Evolutionary conservation across 306 rosid genomes (phyloP), one percentile per base, ranked within the genome.

Genomic region (Rosa persica): DNA sequence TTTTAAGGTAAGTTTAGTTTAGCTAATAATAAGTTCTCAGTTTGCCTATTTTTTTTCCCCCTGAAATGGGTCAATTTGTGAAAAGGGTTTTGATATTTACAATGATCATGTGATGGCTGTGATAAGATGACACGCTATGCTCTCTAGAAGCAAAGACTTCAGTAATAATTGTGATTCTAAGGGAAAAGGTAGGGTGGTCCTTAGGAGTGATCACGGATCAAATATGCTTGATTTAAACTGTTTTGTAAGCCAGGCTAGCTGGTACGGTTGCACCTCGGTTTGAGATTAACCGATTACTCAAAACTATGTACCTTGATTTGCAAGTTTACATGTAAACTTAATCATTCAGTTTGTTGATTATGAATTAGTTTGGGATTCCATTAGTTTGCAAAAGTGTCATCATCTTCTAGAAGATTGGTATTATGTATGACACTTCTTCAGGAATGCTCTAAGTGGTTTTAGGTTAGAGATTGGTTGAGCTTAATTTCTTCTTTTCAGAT

Each of bases 391-490:
- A 16, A 8, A 30, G 8, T 36, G 30, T 55, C n/a, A 2, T 38
- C 9, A 30, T 38, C 30, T 12, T 67, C 42, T 22, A 22, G 34
- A 11, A 65, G 55, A 44, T 39, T 47, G 61, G 72, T 68, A 36
- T 54, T n/a, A 23, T 12, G 49, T 10, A 77, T 73, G 25, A n/a
- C 74, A 23, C 44, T 46, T 57, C 17, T 65, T 43, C 38, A 55
- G 23, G 52, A 47, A 66, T 38, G 23, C 43, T 34, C 36, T 65
- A 36, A 67, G n/a, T 73, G 39, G 66, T 68, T 36, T 16, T 62
- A 19, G 67, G 58, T 54, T 74, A 44, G 11, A 52, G 51, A 72
- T 79, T 52, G 61, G 30, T 74, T 77, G 73, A 75, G 60, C 67
- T 25, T 73, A 72, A 39, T 71, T 42, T 42, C 52, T 70, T 67